phyloP scores from a whole-genome alignment of 306 rosid species.

The Acmispon strigosus region DNA sequence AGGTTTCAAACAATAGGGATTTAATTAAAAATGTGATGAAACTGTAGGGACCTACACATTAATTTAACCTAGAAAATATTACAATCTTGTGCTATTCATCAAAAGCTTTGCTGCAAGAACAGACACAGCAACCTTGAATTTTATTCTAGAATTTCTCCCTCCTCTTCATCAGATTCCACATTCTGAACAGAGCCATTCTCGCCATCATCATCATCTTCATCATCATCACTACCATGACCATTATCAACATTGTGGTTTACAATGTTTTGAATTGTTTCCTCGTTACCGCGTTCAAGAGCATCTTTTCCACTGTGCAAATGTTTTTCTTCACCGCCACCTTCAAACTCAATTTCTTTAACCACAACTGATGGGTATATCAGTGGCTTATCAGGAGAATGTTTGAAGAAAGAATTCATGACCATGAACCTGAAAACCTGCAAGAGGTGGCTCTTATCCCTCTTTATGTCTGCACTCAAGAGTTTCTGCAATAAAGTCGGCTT shows the following conservation, averaged over 20 bases:
- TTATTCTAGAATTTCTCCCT: constrained; percentile 64
- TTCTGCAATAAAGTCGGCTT: constrained; percentile 67
- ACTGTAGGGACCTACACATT: no score
- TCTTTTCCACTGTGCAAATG: constrained; percentile 8
- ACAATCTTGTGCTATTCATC: no score
- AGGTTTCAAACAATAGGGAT: no score
- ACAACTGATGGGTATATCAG: constrained; percentile 49
- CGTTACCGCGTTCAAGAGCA: constrained; percentile 1
- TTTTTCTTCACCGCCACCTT: constrained; percentile 11
- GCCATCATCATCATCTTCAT: background rate
- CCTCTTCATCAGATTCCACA: constrained; percentile 50
- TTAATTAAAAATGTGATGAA: no score
- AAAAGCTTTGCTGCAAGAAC: no score
- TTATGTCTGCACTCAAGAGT: constrained; percentile 65
- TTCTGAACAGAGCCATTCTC: background rate
- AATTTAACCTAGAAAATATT: no score
- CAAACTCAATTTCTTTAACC: constrained; percentile 34
- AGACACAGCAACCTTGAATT: background rate
- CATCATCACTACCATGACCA: background rate
- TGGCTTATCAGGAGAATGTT: constrained; percentile 52
- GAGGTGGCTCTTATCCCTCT: constrained; percentile 59
- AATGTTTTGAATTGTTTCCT: constrained; percentile 1
- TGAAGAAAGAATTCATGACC: constrained; percentile 68
- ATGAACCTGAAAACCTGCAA: constrained; percentile 83
- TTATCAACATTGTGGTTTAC: no score